Evolutionary conservation across 73 alveolate species (phyloP).

Genomic region (Tetrahymena malaccensis): DNA sequence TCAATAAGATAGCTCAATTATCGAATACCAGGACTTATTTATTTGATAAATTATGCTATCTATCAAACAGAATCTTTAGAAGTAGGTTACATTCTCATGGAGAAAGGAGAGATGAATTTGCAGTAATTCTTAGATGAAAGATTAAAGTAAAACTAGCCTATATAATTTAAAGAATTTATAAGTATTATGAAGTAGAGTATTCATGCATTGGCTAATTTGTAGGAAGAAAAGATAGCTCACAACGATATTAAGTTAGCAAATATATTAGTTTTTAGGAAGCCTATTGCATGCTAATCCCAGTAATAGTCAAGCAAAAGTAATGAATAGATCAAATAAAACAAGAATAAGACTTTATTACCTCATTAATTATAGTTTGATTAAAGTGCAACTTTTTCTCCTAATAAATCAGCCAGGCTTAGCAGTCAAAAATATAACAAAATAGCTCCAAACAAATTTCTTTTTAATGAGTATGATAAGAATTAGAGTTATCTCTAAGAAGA

Average conservation of each 20-base stretch:
- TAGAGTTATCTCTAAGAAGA: background rate
- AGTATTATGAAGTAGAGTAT: background rate
- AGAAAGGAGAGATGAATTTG: background rate
- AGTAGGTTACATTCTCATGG: background rate
- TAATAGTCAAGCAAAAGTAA: background rate
- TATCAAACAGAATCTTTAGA: background rate
- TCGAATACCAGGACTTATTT: background rate
- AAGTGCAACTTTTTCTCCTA: background rate
- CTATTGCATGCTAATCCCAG: background rate
- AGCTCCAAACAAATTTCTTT: background rate
- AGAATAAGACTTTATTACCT: background rate
- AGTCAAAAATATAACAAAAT: background rate
- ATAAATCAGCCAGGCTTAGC: background rate
- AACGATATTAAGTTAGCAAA: background rate
- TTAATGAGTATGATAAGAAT: background rate
- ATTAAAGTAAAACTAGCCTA: background rate
- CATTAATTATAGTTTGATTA: background rate
- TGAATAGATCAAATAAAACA: background rate
- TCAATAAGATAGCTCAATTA: background rate
- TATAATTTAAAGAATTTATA: background rate
- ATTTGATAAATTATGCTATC: background rate
- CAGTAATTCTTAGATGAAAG: background rate
- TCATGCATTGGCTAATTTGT: background rate
- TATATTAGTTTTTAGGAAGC: background rate
- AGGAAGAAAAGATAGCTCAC: background rate